These are phyloP conservation scores for Avena insularis DNA, from an alignment of 176 grass and related monocot species.

Conservation along the genomic window DNA sequence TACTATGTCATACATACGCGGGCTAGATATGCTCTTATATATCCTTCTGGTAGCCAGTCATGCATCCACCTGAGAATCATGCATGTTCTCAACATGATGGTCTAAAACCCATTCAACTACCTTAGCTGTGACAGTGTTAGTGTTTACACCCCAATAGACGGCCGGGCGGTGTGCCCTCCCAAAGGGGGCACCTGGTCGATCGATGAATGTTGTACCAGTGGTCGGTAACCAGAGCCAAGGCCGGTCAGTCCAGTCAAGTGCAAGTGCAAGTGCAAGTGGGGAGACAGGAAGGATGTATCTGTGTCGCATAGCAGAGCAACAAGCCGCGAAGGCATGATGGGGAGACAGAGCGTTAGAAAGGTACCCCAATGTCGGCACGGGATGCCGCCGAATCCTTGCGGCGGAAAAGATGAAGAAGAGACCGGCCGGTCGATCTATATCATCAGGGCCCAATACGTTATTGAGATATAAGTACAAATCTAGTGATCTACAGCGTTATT, in stretches of 20 bases:
- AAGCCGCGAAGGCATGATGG: background rate
- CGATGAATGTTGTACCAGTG: background rate
- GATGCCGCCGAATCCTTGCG: background rate
- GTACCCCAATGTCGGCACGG: conserved; percentile 22
- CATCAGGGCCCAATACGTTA: too few relatives aligned
- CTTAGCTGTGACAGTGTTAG: background rate
- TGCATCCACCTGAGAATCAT: background rate
- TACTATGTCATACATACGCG: background rate
- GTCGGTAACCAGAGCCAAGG: background rate
- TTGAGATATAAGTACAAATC: background rate
- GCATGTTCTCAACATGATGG: background rate
- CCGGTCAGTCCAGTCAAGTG: background rate
- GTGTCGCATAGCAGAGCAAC: background rate
- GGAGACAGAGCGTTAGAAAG: background rate
- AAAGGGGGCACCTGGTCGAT: background rate
- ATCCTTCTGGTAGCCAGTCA: too few relatives aligned
- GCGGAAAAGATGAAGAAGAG: too few relatives aligned
- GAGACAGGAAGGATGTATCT: conserved; percentile 7
- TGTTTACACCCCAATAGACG: too few relatives aligned
- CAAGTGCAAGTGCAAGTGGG: conserved; percentile 12
- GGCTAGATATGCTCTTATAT: too few relatives aligned
- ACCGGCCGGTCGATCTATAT: too few relatives aligned
- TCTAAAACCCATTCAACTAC: background rate
- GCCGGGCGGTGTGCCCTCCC: too few relatives aligned
- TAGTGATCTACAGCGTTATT: background rate